Conservation (phyloP, 2,329 filamentous ascomycete species). For the Phaeomoniella chlamydospora region DNA sequence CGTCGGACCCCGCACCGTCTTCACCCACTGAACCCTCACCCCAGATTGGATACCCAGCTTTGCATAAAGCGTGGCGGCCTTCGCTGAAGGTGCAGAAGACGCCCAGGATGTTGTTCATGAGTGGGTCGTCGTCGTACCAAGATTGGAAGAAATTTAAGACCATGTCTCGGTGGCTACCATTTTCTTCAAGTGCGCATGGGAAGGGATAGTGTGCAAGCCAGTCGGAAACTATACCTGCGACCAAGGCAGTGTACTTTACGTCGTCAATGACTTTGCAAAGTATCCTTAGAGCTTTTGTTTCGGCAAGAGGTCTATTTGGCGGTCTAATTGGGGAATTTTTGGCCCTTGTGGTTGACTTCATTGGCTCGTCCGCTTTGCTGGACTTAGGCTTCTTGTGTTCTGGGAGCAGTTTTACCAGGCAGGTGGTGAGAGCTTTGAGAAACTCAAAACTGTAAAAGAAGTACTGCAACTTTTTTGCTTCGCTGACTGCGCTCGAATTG, state of each 20-base stretch:
- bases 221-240: constrained; percentile 50
- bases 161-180: constrained; percentile 14
- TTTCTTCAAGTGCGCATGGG: constrained; percentile 35
- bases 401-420: constrained; percentile 10
- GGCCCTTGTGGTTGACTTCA: no score
- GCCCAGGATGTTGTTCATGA: constrained; percentile 28
- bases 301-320: constrained; percentile 20
- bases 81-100: constrained; percentile 21
- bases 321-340: constrained; percentile 9
- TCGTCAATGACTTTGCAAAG: constrained; percentile 49
- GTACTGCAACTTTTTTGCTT: constrained; percentile 3
- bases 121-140: constrained; percentile 24
- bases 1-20: constrained; percentile 1
- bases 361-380: no score
- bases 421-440: constrained; percentile 14
- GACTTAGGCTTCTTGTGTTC: constrained; percentile 15
- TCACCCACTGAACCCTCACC: neutral
- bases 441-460: constrained; percentile 21
- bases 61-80: constrained; percentile 24
- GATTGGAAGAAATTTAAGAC: constrained; percentile 20
- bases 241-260: constrained; percentile 19
- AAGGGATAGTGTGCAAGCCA: constrained; percentile 63
- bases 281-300: constrained; percentile 29
- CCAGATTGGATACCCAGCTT: constrained; percentile 15
- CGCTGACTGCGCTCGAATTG: constrained; percentile 7